Base-by-base conservation (phyloP, 805 yeast genomes). In the Candida coquimbonensis region DNA sequence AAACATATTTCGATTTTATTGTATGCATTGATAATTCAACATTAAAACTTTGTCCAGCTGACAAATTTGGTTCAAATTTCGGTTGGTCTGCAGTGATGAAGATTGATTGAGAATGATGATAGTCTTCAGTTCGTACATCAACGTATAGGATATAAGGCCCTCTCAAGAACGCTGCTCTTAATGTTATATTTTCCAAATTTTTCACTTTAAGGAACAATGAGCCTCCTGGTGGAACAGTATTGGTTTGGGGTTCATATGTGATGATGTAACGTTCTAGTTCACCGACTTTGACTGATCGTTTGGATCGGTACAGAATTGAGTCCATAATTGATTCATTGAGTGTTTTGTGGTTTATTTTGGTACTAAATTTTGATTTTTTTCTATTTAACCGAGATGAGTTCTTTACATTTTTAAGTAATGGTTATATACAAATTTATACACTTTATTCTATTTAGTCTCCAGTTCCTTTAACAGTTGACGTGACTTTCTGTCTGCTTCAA, bases 1-100 rank as follows among this genome's bases (percentile, higher is more conserved):
- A 86, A 7, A 69, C 70, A 54, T 84, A 80, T 24, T 67, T 64
- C 9, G 69, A 64, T 52, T 80, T 77, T 33, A 83, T 64, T 3
- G 78, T 80, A 60, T 83, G 88, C 53, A 85, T 66, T 7, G 86
- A 74, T 31, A 86, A 57, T 52, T 83, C 85, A 3, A 78, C 76
- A 26, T 66, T 65, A 45, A 81, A 72, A 13, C 77, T 66, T 56
- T 83, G 88, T 7, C 85, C 86, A 0, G 95, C 83, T 38, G 74
- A 73, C 31, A 86, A 54, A 57, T 81, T 86, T 0, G 91, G 83
- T 54, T 84, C 88, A 58, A 74, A 86, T 26, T 67, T 66, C 0
- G 95, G 95, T 54, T 83, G 89, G 57, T 86, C 90, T 0, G 87
- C 87, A 3, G 90, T 80, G 13, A 83, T 72, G 55, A 81, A 81